Base-by-base conservation (phyloP, 129 eudicot species). In the Flaveria sonorensis region DNA sequence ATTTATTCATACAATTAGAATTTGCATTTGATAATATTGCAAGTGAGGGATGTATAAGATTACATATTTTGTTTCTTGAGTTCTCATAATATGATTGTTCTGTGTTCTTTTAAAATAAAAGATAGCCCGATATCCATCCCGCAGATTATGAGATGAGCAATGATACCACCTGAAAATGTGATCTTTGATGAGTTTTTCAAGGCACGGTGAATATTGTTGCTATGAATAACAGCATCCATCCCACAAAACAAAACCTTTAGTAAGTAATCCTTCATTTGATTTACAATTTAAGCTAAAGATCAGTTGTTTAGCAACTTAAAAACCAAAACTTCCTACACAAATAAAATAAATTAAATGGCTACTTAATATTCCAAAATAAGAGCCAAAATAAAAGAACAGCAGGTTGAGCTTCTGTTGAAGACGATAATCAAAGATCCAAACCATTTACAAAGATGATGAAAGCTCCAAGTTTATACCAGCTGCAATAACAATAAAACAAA, bases 371-470 rank as follows among this genome's bases (percentile, higher is more conserved):
- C 19, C 6, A 36, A 77, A 13, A 11, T 3, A 57, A 4, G 5
- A 32, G 7, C 24, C 16, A 10, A 50, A 77, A 16, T 21, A 10
- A 42, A 78, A 42, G 6, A 46, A 39, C 19, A 68, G 2, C 59
- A 72, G 59, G 47, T 52, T 73, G 69, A 56, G 48, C 72, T 48
- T 20, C 48, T 71, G 47, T 59, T 11, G 26, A 23, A 61, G 67
- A 60, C 9, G 13, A 23, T 66, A 24, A 47, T 6, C 57, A 75
- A 15, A 71, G 40, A 81, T 60, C 66, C 12, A 42, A 70, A 50
- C 72, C 79, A 72, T 81, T 77, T 57, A 68, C 75, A 75, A n/a
- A 36, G 81, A 69, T 45, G 56, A 74, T 20, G 28, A 59, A 39
- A 61, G 23, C 15, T 21, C 26, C 24, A 40, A 67, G 20, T 26